phyloP scores from a whole-genome alignment of 2,329 filamentous ascomycete species.

The Paradendryphiella salina region DNA sequence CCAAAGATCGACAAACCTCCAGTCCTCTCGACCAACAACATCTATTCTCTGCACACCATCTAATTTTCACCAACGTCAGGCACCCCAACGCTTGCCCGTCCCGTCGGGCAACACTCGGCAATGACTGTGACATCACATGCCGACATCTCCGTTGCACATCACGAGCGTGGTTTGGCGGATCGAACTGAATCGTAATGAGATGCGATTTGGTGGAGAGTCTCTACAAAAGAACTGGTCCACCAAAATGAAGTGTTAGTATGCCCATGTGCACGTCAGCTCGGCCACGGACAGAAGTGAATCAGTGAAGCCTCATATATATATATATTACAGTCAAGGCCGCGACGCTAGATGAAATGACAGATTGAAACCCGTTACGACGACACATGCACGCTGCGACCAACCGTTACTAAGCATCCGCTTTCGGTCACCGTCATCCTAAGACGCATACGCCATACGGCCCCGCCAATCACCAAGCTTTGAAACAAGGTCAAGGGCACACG shows the following conservation, averaged over 20 bases:
- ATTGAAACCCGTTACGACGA: background rate
- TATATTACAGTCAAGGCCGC: slow-evolving; percentile 6
- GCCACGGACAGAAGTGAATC: slow-evolving; percentile 9
- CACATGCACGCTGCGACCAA: background rate
- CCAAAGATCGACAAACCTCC: slow-evolving; percentile 14
- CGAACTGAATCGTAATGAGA: background rate
- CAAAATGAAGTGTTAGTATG: slow-evolving; percentile 6
- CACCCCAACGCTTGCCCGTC: slow-evolving; percentile 11
- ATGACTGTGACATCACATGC: slow-evolving; percentile 22
- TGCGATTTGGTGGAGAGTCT: slow-evolving; percentile 15
- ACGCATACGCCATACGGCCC: slow-evolving; percentile 19
- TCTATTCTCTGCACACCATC: slow-evolving; percentile 16
- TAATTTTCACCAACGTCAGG: slow-evolving; percentile 12
- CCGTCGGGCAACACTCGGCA: slow-evolving; percentile 7
- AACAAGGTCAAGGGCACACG: slow-evolving; percentile 3
- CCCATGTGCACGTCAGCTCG: slow-evolving; percentile 10
- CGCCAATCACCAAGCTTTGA: slow-evolving; percentile 14
- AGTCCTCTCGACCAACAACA: slow-evolving; percentile 19
- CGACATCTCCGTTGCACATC: slow-evolving; percentile 7
- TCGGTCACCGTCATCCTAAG: slow-evolving; percentile 1
- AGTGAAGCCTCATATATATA: slow-evolving; percentile 8
- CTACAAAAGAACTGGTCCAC: background rate
- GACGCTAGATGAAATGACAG: background rate
- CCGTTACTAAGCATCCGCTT: background rate
- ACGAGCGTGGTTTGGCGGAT: slow-evolving; percentile 10